Percentiles rank a stretch among this genome's conserved stretches.
These are phyloP conservation scores for Verticillium zaregamsianum DNA, from an alignment of 2,329 filamentous ascomycete species.

Conservation along the genomic window DNA sequence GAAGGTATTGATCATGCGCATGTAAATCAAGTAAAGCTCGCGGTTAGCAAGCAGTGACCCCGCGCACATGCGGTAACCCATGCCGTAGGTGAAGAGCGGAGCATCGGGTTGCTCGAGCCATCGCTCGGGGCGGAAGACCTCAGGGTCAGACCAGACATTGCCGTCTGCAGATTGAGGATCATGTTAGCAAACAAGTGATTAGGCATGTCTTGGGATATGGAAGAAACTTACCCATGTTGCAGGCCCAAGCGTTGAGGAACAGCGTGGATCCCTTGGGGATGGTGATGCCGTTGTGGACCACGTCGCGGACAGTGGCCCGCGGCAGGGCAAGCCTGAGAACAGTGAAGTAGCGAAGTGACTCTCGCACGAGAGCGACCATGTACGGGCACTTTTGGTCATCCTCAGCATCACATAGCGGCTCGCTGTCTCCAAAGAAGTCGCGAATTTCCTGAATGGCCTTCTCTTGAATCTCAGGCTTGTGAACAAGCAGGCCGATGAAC, in stretches of 20 bases:
- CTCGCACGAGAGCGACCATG: conserved; percentile 57
- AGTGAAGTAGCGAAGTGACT: conserved; percentile 59
- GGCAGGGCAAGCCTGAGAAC: conserved; percentile 61
- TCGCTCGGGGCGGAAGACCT: conserved; percentile 41
- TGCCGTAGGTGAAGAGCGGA: conserved; percentile 60
- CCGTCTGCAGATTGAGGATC: conserved; percentile 28
- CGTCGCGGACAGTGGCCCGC: conserved; percentile 55
- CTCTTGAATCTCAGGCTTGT: conserved; percentile 57
- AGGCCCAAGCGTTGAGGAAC: conserved; percentile 65
- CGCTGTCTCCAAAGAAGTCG: conserved; percentile 43
- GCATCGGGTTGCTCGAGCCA: conserved; percentile 62
- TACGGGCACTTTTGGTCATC: conserved; percentile 64
- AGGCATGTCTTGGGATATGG: background rate
- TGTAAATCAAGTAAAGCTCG: conserved; percentile 61
- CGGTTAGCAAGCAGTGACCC: conserved; percentile 59
- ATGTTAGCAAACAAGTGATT: background rate
- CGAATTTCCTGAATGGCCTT: conserved; percentile 54
- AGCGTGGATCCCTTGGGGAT: conserved; percentile 61
- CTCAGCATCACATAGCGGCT: conserved; percentile 54
- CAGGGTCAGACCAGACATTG: conserved; percentile 53
- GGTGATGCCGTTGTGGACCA: conserved; percentile 50
- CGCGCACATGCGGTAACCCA: conserved; percentile 66
- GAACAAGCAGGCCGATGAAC: conserved; percentile 57
- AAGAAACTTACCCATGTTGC: conserved; percentile 55
- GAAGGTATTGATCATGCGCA: conserved; percentile 59